These are phyloP conservation scores for Apiotrichum domesticum DNA, from an alignment of 1,284 basidiomycete genomes.

Conservation along the genomic window DNA sequence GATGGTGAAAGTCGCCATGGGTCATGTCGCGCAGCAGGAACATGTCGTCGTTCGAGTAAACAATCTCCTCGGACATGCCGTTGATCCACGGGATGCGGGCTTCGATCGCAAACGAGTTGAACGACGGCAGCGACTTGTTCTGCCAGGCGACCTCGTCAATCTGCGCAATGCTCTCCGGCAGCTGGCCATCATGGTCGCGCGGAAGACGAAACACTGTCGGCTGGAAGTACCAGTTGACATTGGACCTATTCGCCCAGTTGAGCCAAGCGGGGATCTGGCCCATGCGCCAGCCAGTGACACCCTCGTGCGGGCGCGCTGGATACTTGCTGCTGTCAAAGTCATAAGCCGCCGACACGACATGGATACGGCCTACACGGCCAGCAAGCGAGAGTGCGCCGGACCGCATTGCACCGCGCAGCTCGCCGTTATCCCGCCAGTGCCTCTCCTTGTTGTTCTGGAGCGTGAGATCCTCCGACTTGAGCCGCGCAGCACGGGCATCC, in stretches of 20 bases:
- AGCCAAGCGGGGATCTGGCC: conserved; percentile 41
- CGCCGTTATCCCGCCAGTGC: conserved; percentile 41
- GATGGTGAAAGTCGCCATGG: conserved; percentile 33
- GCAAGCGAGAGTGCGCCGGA: conserved; percentile 24
- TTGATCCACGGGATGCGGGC: conserved; percentile 27
- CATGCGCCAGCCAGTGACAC: conserved; percentile 17
- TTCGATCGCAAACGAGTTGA: conserved; percentile 42
- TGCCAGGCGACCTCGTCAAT: conserved; percentile 31
- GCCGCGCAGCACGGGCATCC: conserved; percentile 21
- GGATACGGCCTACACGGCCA: conserved; percentile 23
- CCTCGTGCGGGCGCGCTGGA: neutral
- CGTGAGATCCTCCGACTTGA: neutral
- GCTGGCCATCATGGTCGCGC: conserved; percentile 22
- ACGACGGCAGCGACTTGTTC: conserved; percentile 26
- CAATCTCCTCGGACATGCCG: conserved; percentile 32
- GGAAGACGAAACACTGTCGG: conserved; percentile 34
- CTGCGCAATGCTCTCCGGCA: conserved; percentile 1
- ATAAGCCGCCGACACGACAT: conserved; percentile 36
- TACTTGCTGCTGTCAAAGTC: conserved; percentile 11
- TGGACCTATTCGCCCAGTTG: conserved; percentile 22
- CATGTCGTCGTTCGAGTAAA: conserved; percentile 43
- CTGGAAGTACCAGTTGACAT: conserved; percentile 38
- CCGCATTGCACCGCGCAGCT: conserved; percentile 35
- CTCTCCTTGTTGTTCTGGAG: conserved; percentile 12
- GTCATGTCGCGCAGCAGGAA: conserved; percentile 28